These are phyloP conservation scores for Ceratobasidium sp. DNA, from an alignment of 1,284 basidiomycete species.

Conservation along the genomic window DNA sequence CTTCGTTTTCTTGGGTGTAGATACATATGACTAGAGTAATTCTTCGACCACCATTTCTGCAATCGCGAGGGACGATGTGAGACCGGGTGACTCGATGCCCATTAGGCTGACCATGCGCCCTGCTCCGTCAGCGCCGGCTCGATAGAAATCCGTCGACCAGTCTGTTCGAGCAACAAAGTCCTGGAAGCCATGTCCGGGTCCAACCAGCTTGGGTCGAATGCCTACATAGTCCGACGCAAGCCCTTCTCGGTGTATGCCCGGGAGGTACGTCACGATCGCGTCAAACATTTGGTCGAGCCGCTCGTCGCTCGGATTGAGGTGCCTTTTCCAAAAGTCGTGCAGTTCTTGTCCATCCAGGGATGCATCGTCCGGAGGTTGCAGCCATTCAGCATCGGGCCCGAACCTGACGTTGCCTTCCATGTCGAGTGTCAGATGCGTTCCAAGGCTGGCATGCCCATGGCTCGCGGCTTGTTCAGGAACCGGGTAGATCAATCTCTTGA, in stretches of 20 bases:
- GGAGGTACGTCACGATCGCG: constrained; percentile 77
- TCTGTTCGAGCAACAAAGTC: constrained; percentile 80
- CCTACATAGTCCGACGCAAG: constrained; percentile 91
- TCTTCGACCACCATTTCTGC: constrained; percentile 73
- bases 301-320: constrained; percentile 69
- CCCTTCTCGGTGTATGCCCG: constrained; percentile 66
- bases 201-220: constrained; percentile 86
- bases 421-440: constrained; percentile 91
- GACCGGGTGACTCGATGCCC: constrained; percentile 79
- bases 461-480: constrained; percentile 68
- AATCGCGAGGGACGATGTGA: constrained; percentile 76
- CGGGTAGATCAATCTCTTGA: constrained; percentile 86
- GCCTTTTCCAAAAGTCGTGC: constrained; percentile 76
- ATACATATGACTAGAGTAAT: constrained; percentile 50
- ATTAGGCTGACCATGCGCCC: constrained; percentile 46
- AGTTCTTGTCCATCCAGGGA: constrained; percentile 50
- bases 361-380: constrained; percentile 58
- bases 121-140: neutral
- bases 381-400: constrained; percentile 92
- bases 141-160: constrained; percentile 26
- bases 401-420: constrained; percentile 88
- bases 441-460: constrained; percentile 78
- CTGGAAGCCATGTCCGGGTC: constrained; percentile 76
- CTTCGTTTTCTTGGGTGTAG: constrained; percentile 1
- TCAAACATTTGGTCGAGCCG: constrained; percentile 64